Percentiles rank a stretch among this genome's conserved stretches.
Evolutionary conservation across 352 stramenopile species (phyloP).

Genomic region (Elongisporangium undulatum): DNA sequence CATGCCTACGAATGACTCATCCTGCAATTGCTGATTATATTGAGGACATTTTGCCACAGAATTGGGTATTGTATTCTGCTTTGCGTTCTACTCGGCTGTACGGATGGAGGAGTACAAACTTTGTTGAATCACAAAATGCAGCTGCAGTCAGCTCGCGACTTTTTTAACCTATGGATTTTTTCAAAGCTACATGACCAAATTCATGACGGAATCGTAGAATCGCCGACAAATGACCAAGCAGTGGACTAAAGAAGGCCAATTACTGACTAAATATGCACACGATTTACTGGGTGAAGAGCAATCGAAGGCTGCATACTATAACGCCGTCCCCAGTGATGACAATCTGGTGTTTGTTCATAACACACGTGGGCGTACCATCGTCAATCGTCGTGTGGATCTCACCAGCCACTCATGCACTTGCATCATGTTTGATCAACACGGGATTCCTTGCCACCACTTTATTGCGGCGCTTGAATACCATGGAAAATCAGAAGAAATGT

Average conservation of each 20-base stretch:
- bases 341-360: constrained; percentile 2
- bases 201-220: constrained; percentile 7
- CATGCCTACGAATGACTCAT: constrained; percentile 1
- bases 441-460: constrained; percentile 11
- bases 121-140: constrained; percentile 12
- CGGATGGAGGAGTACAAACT: constrained; percentile 16
- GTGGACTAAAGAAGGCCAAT: constrained; percentile 4
- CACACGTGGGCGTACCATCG: background rate
- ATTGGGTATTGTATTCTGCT: constrained; percentile 12
- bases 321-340: background rate
- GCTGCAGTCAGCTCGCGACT: background rate
- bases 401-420: constrained; percentile 7
- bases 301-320: constrained; percentile 2
- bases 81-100: constrained; percentile 5
- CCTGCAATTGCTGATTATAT: constrained; percentile 6
- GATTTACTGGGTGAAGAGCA: constrained; percentile 4
- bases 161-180: constrained; percentile 9
- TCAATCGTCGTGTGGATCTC: constrained; percentile 3
- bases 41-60: constrained; percentile 2
- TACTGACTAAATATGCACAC: constrained; percentile 8
- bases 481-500: background rate
- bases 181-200: constrained; percentile 15
- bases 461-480: constrained; percentile 5
- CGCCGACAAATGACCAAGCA: background rate
- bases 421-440: constrained; percentile 6